A percentile compares a stretch with the other conserved stretches of the same genome.
Conservation (phyloP, 176 grass and related monocot species). For the Phragmites australis region DNA sequence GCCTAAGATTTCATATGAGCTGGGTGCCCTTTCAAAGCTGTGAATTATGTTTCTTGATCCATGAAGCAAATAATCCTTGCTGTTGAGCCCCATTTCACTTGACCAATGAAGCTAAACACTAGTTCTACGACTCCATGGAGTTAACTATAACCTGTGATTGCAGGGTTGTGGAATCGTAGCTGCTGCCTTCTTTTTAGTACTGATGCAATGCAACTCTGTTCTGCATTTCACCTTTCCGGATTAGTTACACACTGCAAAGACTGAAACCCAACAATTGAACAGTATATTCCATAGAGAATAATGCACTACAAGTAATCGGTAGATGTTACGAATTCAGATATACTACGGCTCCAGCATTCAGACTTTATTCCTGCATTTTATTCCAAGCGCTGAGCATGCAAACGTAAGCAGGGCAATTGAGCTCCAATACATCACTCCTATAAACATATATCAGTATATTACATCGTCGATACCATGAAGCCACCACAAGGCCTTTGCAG, state of each 20-base stretch:
- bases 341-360: too few relatives aligned
- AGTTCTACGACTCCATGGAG: too few relatives aligned
- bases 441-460: not conserved
- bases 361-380: not conserved
- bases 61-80: not conserved
- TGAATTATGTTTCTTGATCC: not conserved
- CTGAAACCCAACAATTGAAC: not conserved
- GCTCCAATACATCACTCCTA: not conserved
- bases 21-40: not conserved
- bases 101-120: too few relatives aligned
- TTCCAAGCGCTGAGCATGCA: not conserved
- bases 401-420: not conserved
- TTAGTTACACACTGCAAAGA: too few relatives aligned
- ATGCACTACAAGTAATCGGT: not conserved
- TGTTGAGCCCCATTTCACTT: not conserved
- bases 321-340: not conserved
- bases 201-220: not conserved
- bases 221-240: too few relatives aligned
- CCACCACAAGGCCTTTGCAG: not conserved
- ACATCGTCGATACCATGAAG: not conserved
- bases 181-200: not conserved
- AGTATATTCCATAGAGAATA: not conserved
- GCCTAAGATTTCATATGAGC: not conserved
- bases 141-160: not conserved
- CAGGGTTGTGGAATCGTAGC: not conserved